These are phyloP conservation scores for Clathrus columnatus DNA, from an alignment of 768 basidiomycete genomes.

Conservation along the genomic window DNA sequence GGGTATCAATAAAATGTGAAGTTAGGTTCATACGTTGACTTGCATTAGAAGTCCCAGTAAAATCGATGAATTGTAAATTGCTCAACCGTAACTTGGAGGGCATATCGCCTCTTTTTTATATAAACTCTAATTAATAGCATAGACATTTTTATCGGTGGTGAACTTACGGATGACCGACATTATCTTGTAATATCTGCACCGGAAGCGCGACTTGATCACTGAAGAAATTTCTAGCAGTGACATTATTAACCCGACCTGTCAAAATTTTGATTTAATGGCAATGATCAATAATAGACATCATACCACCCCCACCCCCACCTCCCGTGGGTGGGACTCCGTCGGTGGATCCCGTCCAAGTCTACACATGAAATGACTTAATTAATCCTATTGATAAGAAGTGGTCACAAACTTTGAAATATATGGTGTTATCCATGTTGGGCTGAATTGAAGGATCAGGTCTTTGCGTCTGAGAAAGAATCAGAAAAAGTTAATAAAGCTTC, in stretches of 20 bases:
- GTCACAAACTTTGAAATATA: constrained; percentile 14
- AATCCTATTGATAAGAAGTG: not conserved
- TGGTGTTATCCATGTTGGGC: constrained; percentile 48
- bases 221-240: constrained; percentile 33
- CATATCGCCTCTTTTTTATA: constrained; percentile 32
- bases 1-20: not conserved
- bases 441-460: constrained; percentile 39
- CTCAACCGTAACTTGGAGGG: constrained; percentile 42
- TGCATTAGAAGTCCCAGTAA: constrained; percentile 37
- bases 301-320: constrained; percentile 41
- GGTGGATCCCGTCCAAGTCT: constrained; percentile 44
- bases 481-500: constrained; percentile 27
- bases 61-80: constrained; percentile 38
- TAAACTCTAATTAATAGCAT: not conserved
- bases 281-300: constrained; percentile 20
- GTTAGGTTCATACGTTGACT: constrained; percentile 27
- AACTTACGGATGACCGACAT: constrained; percentile 36
- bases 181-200: constrained; percentile 44
- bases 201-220: constrained; percentile 40
- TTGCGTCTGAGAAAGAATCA: constrained; percentile 12
- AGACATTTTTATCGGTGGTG: not conserved
- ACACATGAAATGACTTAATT: constrained; percentile 41
- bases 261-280: too few species aligned
- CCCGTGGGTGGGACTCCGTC: constrained; percentile 47
- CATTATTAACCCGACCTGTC: constrained; percentile 38